phyloP scores from a whole-genome alignment of 1,284 basidiomycete species.

The Sphagnurus paluster region DNA sequence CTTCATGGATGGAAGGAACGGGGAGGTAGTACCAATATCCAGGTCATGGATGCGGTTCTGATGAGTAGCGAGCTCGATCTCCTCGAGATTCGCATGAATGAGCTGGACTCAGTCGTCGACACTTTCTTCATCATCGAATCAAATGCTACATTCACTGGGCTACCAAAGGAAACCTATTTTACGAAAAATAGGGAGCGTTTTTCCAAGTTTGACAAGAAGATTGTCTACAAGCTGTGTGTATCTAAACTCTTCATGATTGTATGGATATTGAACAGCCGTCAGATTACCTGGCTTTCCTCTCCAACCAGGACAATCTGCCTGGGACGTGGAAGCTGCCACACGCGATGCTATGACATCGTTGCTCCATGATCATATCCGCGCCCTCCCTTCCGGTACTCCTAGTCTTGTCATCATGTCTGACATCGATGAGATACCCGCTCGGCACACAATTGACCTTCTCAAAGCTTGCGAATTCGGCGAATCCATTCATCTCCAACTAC shows the following conservation, averaged over 20 bases:
- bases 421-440: constrained; percentile 67
- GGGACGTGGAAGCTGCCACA: constrained; percentile 39
- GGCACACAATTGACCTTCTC: constrained; percentile 56
- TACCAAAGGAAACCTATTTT: constrained; percentile 58
- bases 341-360: constrained; percentile 44
- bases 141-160: constrained; percentile 62
- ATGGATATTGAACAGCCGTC: background rate
- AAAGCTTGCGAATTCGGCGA: constrained; percentile 56
- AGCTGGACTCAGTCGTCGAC: constrained; percentile 62
- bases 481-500: constrained; percentile 63
- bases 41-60: constrained; percentile 57
- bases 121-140: constrained; percentile 69
- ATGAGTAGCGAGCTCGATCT: constrained; percentile 69
- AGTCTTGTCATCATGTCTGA: constrained; percentile 66
- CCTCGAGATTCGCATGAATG: constrained; percentile 67
- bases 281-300: constrained; percentile 43
- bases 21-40: constrained; percentile 25
- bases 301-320: constrained; percentile 36
- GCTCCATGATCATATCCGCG: constrained; percentile 36
- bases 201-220: constrained; percentile 51
- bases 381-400: constrained; percentile 29
- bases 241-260: constrained; percentile 12
- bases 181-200: constrained; percentile 48
- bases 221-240: constrained; percentile 49
- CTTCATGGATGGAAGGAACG: constrained; percentile 57